A percentile compares a stretch with the other conserved stretches of the same genome.
Conservation (phyloP, 208 protist species). For the Trypanosoma grayi region DNA sequence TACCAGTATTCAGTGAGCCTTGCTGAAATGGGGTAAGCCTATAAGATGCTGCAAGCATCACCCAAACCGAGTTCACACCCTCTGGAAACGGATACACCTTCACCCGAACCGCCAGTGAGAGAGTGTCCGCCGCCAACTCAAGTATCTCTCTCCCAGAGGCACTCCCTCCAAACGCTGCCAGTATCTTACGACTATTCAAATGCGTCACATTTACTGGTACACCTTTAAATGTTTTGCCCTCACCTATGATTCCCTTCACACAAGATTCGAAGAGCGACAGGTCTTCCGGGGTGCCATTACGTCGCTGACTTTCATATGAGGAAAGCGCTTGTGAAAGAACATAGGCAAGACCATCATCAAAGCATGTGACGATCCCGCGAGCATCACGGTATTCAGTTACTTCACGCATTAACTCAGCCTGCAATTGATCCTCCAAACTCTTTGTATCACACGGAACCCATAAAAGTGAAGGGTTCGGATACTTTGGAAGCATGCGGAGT, state of each 20-base stretch:
- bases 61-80: constrained; percentile 82
- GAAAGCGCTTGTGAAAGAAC: constrained; percentile 78
- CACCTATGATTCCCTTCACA: constrained; percentile 81
- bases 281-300: constrained; percentile 34
- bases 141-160: constrained; percentile 80
- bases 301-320: constrained; percentile 75
- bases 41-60: constrained; percentile 86
- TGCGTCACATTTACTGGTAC: constrained; percentile 89
- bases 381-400: constrained; percentile 71
- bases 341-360: constrained; percentile 79
- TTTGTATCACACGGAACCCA: constrained; percentile 34
- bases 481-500: constrained; percentile 79
- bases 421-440: constrained; percentile 50
- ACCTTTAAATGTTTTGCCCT: constrained; percentile 89
- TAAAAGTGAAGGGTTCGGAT: constrained; percentile 62
- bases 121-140: constrained; percentile 69
- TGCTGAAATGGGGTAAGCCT: constrained; percentile 21
- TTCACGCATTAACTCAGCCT: constrained; percentile 41
- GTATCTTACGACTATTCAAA: constrained; percentile 52
- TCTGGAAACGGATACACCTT: constrained; percentile 88
- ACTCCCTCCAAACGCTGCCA: constrained; percentile 55
- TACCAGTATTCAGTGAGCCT: background rate
- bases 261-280: constrained; percentile 79
- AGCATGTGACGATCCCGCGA: constrained; percentile 64
- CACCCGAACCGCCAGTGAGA: constrained; percentile 68